Evolutionary conservation across 148 eudicot genomes (phyloP).

Genomic region (Polygonum aviculare): DNA sequence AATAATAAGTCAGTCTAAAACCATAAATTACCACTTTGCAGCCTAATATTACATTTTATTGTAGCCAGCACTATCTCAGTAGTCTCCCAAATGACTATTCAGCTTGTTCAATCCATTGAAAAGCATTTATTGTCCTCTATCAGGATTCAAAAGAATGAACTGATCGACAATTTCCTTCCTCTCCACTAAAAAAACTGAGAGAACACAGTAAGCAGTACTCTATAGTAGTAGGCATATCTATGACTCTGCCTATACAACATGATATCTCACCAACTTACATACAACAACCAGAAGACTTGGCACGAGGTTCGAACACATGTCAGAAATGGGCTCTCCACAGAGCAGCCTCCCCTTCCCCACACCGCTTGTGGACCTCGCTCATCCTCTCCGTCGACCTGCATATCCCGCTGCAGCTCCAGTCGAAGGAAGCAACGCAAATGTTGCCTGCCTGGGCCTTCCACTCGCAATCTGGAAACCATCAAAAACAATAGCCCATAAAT

Average conservation of each 20-base stretch:
- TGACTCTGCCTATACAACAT: not conserved
- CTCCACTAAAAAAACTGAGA: not conserved
- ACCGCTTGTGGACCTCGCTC: slow-evolving; percentile 60
- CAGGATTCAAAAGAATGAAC: not conserved
- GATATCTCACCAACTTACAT: not conserved
- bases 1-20: no score
- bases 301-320: not conserved
- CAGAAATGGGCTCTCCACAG: slow-evolving; percentile 54
- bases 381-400: slow-evolving; percentile 71
- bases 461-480: slow-evolving; percentile 50
- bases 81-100: not conserved
- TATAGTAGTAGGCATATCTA: not conserved
- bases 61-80: not conserved
- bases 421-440: slow-evolving; percentile 76
- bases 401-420: slow-evolving; percentile 85
- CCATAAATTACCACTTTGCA: no score
- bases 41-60: no score
- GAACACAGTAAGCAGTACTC: not conserved
- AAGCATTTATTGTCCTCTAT: not conserved
- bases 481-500: no score
- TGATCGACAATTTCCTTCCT: not conserved
- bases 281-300: not conserved
- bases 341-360: slow-evolving; percentile 67
- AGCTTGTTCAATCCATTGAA: not conserved
- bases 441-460: slow-evolving; percentile 92